Percentiles rank a stretch among this genome's conserved stretches.
Evolutionary conservation across 2,329 filamentous ascomycete species (phyloP).

Genomic region (Talaromyces sp.): DNA sequence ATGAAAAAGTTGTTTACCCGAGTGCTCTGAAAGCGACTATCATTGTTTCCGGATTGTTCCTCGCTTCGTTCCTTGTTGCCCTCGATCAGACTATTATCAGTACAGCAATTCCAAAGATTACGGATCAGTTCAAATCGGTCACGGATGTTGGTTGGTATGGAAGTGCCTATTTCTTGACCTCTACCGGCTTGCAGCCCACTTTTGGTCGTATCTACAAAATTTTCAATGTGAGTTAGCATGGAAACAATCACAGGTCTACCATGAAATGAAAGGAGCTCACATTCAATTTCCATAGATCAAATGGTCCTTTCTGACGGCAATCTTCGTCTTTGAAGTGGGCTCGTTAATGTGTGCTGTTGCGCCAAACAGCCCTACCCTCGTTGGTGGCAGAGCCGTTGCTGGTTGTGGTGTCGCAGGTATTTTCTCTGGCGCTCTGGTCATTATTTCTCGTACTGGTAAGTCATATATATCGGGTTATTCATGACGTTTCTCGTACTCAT

Average conservation of each 20-base stretch:
- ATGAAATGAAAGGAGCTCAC: neutral
- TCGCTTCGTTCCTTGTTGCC: constrained; percentile 35
- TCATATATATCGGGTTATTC: neutral
- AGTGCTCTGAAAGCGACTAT: neutral
- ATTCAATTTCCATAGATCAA: constrained; percentile 30
- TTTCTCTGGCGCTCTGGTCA: constrained; percentile 29
- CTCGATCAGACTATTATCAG: constrained; percentile 46
- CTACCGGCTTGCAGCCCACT: constrained; percentile 42
- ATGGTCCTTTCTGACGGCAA: constrained; percentile 40
- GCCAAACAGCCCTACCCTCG: constrained; percentile 33
- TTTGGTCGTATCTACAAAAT: constrained; percentile 44
- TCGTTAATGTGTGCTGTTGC: constrained; percentile 42
- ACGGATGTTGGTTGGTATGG: constrained; percentile 45
- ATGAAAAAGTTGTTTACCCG: neutral
- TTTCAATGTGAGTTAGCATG: neutral
- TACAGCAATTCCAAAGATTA: constrained; percentile 50
- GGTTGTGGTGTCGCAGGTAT: constrained; percentile 38
- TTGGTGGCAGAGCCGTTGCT: constrained; percentile 40
- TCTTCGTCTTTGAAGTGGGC: constrained; percentile 45
- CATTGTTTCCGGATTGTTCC: neutral
- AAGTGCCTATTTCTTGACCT: constrained; percentile 36
- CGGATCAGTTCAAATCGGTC: constrained; percentile 48
- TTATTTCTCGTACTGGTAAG: constrained; percentile 25
- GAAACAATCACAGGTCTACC: neutral
- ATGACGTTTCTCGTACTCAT: neutral